Conservation (phyloP, 495 filamentous ascomycete genomes). For the Pyrenopolyporus hunteri region DNA sequence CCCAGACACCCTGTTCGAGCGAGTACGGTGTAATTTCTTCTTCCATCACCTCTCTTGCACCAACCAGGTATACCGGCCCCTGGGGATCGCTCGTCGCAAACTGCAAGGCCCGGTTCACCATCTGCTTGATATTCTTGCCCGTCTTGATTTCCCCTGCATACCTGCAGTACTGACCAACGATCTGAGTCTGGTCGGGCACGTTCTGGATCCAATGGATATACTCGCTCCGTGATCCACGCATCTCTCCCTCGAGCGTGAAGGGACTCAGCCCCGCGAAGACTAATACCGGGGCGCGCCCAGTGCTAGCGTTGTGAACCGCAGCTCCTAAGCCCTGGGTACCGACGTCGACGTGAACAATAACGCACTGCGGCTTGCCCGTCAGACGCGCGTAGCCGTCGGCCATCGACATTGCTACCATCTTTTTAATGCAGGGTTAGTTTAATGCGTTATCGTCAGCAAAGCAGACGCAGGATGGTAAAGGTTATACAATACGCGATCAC, state of each 20-base stretch:
- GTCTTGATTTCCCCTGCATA: conserved; percentile 90
- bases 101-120: conserved; percentile 88
- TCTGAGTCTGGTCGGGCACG: conserved; percentile 92
- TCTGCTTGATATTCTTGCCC: conserved; percentile 93
- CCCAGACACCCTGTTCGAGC: conserved; percentile 76
- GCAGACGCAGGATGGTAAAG: not conserved
- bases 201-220: conserved; percentile 99
- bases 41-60: conserved; percentile 89
- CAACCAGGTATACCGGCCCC: conserved; percentile 86
- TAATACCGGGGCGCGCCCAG: conserved; percentile 83
- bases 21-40: conserved; percentile 85
- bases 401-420: conserved; percentile 99
- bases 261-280: conserved; percentile 92
- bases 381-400: conserved; percentile 92
- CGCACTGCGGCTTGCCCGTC: conserved; percentile 83
- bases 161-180: conserved; percentile 92
- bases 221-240: conserved; percentile 85
- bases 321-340: conserved; percentile 89
- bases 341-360: conserved; percentile 96
- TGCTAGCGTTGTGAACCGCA: conserved; percentile 89
- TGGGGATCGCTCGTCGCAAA: conserved; percentile 82
- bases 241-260: conserved; percentile 89
- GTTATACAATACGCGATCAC: not conserved
- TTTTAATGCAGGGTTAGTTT: not conserved
- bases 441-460: not conserved